Evolutionary conservation across 139 green algal species (phyloP).

Genomic region (Picochlorum costavermella): DNA sequence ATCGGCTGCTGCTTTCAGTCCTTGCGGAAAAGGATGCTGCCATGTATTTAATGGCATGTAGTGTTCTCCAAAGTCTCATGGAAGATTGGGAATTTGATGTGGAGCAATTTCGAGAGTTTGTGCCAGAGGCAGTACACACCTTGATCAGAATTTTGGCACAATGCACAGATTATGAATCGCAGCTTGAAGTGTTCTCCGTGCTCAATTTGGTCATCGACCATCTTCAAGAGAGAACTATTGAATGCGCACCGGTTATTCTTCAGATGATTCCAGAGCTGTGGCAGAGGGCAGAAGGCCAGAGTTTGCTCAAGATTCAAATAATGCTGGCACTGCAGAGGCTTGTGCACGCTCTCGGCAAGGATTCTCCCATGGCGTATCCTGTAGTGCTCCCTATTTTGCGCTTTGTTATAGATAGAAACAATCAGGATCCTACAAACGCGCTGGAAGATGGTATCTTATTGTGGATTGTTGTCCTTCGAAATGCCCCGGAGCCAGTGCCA

Average conservation of each 20-base stretch:
- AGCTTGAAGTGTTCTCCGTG: constrained; percentile 67
- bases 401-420: constrained; percentile 52
- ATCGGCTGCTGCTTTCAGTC: constrained; percentile 36
- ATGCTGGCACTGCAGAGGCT: constrained; percentile 63
- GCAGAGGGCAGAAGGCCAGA: constrained; percentile 52
- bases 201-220: constrained; percentile 68
- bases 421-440: constrained; percentile 68
- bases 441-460: constrained; percentile 78
- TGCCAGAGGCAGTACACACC: constrained; percentile 35
- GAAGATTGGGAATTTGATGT: constrained; percentile 74
- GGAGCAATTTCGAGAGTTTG: constrained; percentile 43
- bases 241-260: constrained; percentile 45
- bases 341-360: constrained; percentile 57
- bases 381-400: constrained; percentile 63
- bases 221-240: constrained; percentile 43
- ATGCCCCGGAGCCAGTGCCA: constrained; percentile 45
- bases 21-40: constrained; percentile 37
- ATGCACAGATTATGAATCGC: constrained; percentile 55
- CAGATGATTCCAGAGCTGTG: constrained; percentile 61
- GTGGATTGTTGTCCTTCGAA: constrained; percentile 75
- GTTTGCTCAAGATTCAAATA: constrained; percentile 74
- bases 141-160: constrained; percentile 37
- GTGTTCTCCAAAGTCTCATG: constrained; percentile 53
- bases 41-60: constrained; percentile 52
- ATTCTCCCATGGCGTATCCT: constrained; percentile 37